Percentiles rank a stretch among this genome's conserved stretches.
Conservation (phyloP, 1,284 basidiomycete genomes). For the Boletus subluridellus region DNA sequence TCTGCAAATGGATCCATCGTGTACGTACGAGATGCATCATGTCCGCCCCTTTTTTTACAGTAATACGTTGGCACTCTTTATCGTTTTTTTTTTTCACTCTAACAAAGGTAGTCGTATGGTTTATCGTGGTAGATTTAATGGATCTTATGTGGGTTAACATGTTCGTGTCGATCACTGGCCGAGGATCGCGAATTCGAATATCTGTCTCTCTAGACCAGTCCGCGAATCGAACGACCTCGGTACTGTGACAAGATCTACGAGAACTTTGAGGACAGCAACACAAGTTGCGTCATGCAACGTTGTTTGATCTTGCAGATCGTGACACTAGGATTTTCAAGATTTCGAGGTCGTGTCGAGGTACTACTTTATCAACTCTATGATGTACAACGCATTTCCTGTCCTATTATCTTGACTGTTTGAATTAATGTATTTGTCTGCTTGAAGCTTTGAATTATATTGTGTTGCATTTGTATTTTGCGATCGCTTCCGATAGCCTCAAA, state of each 20-base stretch:
- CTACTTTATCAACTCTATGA: no score
- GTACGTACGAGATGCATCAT: constrained; percentile 15
- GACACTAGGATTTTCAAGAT: no score
- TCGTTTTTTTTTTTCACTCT: neutral
- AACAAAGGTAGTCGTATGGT: constrained; percentile 19
- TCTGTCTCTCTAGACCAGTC: neutral
- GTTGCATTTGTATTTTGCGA: neutral
- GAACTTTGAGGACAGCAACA: no score
- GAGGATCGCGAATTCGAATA: neutral
- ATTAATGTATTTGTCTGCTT: no score
- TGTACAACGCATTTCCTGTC: no score
- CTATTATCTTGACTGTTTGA: no score
- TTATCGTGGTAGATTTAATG: constrained; percentile 28
- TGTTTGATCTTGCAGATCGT: no score
- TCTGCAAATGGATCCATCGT: constrained; percentile 11
- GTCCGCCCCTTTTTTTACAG: neutral
- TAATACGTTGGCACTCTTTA: constrained; percentile 5
- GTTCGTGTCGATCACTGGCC: neutral
- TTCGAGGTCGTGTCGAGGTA: no score
- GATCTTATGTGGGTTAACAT: constrained; percentile 7
- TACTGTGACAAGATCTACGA: neutral
- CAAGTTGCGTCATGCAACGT: no score
- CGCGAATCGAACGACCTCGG: neutral
- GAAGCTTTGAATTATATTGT: no score
- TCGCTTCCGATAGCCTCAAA: no score